Conservation (phyloP, 1,284 basidiomycete species). For the Tremellales sp. region DNA sequence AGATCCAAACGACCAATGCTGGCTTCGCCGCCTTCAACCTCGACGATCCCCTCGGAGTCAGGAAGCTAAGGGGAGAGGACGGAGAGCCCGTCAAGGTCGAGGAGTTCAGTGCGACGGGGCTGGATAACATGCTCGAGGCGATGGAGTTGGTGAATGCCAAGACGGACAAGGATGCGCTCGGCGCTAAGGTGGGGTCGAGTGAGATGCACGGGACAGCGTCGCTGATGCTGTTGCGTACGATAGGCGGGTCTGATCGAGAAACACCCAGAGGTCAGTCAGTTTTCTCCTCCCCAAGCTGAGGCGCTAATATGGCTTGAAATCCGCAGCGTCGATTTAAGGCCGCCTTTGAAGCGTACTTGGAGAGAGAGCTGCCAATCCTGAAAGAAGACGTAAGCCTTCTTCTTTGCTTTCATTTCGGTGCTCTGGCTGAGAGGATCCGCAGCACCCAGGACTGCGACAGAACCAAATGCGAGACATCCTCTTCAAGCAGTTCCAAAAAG, state of each 20-base stretch:
- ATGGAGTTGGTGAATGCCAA: constrained; percentile 84
- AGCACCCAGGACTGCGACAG: constrained; percentile 47
- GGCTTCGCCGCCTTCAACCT: constrained; percentile 33
- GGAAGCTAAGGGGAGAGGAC: constrained; percentile 22
- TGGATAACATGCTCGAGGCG: constrained; percentile 89
- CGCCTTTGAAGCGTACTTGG: constrained; percentile 88
- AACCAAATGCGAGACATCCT: constrained; percentile 49
- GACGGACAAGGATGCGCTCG: constrained; percentile 86
- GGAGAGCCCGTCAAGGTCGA: constrained; percentile 54
- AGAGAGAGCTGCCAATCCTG: constrained; percentile 74
- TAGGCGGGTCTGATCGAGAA: constrained; percentile 79
- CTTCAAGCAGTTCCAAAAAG: constrained; percentile 49
- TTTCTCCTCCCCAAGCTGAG: constrained; percentile 9
- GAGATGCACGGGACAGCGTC: constrained; percentile 15
- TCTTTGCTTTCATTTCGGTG: background rate
- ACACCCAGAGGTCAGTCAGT: constrained; percentile 78
- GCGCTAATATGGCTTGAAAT: constrained; percentile 9
- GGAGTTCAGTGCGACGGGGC: constrained; percentile 75
- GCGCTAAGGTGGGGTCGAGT: constrained; percentile 47
- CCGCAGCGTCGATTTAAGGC: constrained; percentile 83
- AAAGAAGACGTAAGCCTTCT: constrained; percentile 59
- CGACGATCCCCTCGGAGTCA: constrained; percentile 66
- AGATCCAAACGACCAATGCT: constrained; percentile 10
- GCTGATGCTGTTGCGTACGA: background rate
- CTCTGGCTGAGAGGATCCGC: too few relatives aligned